These are phyloP conservation scores for Diplogelasinospora grovesii DNA, from an alignment of 495 filamentous ascomycete genomes.

Conservation along the genomic window DNA sequence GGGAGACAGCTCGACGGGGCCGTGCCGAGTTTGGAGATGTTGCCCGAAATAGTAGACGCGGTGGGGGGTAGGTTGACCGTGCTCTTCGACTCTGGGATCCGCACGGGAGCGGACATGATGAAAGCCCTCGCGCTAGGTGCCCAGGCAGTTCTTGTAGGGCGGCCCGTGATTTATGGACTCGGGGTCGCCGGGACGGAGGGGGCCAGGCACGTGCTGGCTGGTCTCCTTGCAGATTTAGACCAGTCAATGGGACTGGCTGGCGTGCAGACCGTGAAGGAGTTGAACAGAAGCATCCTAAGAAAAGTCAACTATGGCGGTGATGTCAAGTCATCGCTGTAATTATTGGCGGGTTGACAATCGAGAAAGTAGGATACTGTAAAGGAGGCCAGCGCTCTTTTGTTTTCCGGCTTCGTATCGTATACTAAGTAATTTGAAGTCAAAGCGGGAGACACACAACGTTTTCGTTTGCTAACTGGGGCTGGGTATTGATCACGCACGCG, in stretches of 20 bases:
- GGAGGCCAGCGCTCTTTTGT: no score
- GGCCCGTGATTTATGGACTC: constrained; percentile 43
- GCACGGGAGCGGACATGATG: constrained; percentile 41
- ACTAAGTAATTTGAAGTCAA: no score
- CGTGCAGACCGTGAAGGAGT: constrained; percentile 46
- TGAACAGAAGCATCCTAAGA: constrained; percentile 45
- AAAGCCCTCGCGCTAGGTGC: constrained; percentile 50
- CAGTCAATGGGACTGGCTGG: constrained; percentile 54
- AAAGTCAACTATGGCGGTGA: constrained; percentile 50
- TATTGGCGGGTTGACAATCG: no score
- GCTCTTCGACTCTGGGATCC: constrained; percentile 44
- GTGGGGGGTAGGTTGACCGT: constrained; percentile 40
- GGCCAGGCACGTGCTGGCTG: constrained; percentile 50
- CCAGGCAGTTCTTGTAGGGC: constrained; percentile 44
- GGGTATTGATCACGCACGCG: no score
- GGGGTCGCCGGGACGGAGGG: constrained; percentile 51
- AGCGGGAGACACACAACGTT: no score
- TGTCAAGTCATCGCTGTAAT: constrained; percentile 19
- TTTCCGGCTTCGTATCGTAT: no score
- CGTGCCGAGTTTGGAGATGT: constrained; percentile 34
- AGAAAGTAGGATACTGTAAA: no score
- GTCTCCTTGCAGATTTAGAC: constrained; percentile 54
- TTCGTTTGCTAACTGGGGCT: no score
- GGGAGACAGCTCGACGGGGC: constrained; percentile 43
- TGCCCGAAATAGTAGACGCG: constrained; percentile 42